A percentile compares a stretch with the other conserved stretches of the same genome.
These are phyloP conservation scores for Rubroshorea leprosula DNA, from an alignment of 345 rosid species.

Conservation along the genomic window DNA sequence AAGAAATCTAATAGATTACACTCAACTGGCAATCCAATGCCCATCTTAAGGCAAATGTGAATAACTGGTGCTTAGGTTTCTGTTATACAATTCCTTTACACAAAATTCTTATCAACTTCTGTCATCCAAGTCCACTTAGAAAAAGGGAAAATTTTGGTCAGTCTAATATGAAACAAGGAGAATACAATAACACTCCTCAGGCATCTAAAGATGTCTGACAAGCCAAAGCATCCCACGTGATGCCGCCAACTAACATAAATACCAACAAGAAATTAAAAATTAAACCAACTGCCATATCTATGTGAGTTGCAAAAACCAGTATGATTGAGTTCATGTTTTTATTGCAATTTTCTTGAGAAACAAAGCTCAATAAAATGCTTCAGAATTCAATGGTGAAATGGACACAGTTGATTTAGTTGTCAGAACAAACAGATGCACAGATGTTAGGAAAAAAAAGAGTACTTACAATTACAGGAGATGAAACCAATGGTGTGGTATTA, in stretches of 20 bases:
- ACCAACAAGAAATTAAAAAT: not conserved
- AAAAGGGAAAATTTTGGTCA: no score
- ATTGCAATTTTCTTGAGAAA: no score
- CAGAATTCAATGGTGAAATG: not conserved
- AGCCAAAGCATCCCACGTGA: no score
- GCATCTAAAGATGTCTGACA: no score
- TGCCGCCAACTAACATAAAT: not conserved
- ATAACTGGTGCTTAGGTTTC: not conserved
- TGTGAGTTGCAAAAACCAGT: not conserved
- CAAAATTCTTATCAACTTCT: no score
- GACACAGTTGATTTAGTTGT: slow-evolving; percentile 1
- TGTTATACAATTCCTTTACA: not conserved
- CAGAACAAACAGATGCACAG: slow-evolving; percentile 5
- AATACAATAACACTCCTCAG: no score
- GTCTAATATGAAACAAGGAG: no score
- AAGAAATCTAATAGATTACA: not conserved
- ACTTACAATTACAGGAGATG: slow-evolving; percentile 76
- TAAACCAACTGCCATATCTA: not conserved
- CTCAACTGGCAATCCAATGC: not conserved
- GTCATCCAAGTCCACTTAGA: no score
- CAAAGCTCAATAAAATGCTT: not conserved
- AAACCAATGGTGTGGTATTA: slow-evolving; percentile 53
- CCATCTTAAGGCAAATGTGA: not conserved
- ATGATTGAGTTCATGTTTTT: slow-evolving; percentile 4
- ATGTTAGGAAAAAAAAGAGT: slow-evolving; percentile 18